Percentiles rank a stretch among this genome's conserved stretches.
Conservation (phyloP, 1,284 basidiomycete genomes). For the Tilletia indica region DNA sequence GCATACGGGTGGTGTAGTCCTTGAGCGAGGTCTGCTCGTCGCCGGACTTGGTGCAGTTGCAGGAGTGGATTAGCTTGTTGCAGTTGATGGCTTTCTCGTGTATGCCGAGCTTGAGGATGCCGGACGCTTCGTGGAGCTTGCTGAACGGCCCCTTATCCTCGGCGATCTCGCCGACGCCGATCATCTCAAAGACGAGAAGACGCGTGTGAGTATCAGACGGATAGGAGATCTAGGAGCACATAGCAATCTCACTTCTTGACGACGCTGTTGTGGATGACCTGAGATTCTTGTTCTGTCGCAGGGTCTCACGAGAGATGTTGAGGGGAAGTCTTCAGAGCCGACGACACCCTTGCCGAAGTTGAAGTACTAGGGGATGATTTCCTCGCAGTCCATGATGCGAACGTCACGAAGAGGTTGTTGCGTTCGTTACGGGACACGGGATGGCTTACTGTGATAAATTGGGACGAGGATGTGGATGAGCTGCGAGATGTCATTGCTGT, state of each 20-base stretch:
- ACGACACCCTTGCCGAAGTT: too few species aligned
- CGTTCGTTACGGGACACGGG: too few species aligned
- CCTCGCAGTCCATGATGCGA: too few species aligned
- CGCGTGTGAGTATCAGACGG: neutral
- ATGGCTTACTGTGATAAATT: too few species aligned
- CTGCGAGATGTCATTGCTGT: constrained; percentile 99
- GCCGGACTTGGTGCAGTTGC: constrained; percentile 87
- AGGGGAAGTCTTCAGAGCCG: too few species aligned
- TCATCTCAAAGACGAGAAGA: constrained; percentile 68
- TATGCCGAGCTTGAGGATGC: constrained; percentile 74
- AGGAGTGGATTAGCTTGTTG: too few species aligned
- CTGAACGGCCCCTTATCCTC: constrained; percentile 99
- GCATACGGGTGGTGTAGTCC: constrained; percentile 99
- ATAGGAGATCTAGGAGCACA: neutral
- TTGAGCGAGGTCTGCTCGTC: constrained; percentile 94
- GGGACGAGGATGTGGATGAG: constrained; percentile 99
- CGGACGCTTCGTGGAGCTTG: constrained; percentile 89
- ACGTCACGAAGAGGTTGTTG: too few species aligned
- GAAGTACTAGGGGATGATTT: too few species aligned
- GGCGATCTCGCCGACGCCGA: constrained; percentile 91
- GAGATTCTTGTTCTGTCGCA: constrained; percentile 99
- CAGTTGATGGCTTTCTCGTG: constrained; percentile 99
- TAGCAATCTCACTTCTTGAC: constrained; percentile 78
- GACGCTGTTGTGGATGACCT: constrained; percentile 82
- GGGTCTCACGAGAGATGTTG: too few species aligned